A percentile compares a stretch with the other conserved stretches of the same genome.
phyloP scores from a whole-genome alignment of 805 yeast species.

The Candida boidinii region DNA sequence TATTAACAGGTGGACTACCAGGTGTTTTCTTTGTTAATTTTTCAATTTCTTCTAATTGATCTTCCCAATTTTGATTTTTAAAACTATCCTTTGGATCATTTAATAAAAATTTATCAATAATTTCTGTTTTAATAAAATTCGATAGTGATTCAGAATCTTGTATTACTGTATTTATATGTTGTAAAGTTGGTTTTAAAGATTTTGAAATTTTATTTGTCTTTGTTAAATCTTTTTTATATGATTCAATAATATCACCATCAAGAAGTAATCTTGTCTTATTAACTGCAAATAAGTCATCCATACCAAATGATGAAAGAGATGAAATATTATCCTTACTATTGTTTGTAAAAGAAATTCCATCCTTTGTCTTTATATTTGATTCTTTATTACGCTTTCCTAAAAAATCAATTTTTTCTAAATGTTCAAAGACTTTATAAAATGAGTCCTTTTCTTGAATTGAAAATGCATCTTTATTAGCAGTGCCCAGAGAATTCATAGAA shows the following conservation, averaged over 20 bases:
- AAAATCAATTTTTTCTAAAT: too few species aligned
- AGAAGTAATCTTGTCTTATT: too few species aligned
- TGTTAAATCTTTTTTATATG: slow-evolving; percentile 5
- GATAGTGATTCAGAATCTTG: slow-evolving; percentile 12
- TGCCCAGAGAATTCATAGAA: slow-evolving; percentile 12
- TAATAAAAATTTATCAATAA: slow-evolving; percentile 12
- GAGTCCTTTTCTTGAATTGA: slow-evolving; percentile 25
- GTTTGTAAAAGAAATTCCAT: too few species aligned
- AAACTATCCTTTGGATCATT: background rate
- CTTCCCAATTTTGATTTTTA: background rate
- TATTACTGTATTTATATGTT: slow-evolving; percentile 14
- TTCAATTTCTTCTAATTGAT: slow-evolving; percentile 4
- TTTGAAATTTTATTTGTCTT: slow-evolving; percentile 5
- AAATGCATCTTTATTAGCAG: slow-evolving; percentile 12
- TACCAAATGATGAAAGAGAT: too few species aligned
- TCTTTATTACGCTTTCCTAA: too few species aligned
- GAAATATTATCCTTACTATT: too few species aligned
- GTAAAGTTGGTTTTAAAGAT: slow-evolving; percentile 13
- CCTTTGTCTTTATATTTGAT: too few species aligned
- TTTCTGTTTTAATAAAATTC: slow-evolving; percentile 10
- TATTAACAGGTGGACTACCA: slow-evolving; percentile 13
- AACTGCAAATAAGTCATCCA: too few species aligned
- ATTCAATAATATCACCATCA: too few species aligned
- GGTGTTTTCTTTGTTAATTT: slow-evolving; percentile 9
- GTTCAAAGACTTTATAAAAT: slow-evolving; percentile 21